Conservation (phyloP, 2,329 filamentous ascomycete species). For the Monilinia aucupariae region DNA sequence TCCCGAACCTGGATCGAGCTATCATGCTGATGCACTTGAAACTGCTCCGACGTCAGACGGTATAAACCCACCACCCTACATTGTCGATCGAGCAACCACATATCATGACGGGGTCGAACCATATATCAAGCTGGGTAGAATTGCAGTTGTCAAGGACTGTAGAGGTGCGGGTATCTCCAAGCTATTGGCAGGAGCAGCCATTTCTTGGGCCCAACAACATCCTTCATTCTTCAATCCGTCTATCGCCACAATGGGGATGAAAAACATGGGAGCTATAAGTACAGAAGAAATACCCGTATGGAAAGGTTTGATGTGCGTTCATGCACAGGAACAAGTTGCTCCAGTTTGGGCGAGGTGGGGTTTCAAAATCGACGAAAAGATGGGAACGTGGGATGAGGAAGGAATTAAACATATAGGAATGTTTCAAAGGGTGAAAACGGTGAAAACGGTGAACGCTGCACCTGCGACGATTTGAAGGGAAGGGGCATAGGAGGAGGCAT, state of each 20-base stretch:
- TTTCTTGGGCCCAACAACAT: slow-evolving; percentile 62
- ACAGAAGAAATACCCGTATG: slow-evolving; percentile 49
- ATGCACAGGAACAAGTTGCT: slow-evolving; percentile 67
- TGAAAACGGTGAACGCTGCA: slow-evolving; percentile 36
- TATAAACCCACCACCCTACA: slow-evolving; percentile 21
- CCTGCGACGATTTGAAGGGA: background rate
- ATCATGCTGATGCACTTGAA: slow-evolving; percentile 23
- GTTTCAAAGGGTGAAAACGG: slow-evolving; percentile 50
- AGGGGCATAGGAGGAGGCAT: background rate
- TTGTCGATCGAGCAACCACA: slow-evolving; percentile 38
- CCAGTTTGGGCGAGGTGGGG: slow-evolving; percentile 65
- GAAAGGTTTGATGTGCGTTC: slow-evolving; percentile 71
- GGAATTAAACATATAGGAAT: slow-evolving; percentile 83
- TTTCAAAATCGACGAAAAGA: slow-evolving; percentile 65
- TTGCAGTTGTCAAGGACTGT: slow-evolving; percentile 59
- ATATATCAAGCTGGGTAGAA: slow-evolving; percentile 75
- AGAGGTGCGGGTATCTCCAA: slow-evolving; percentile 55
- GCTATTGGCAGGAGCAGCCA: slow-evolving; percentile 59
- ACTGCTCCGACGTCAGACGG: slow-evolving; percentile 7
- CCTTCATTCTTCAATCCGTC: slow-evolving; percentile 47
- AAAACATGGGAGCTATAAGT: slow-evolving; percentile 39
- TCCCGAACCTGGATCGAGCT: slow-evolving; percentile 43
- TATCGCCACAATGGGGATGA: slow-evolving; percentile 42
- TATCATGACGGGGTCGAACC: slow-evolving; percentile 61
- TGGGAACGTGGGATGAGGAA: slow-evolving; percentile 79